These are phyloP conservation scores for Wallacemonas collosoma DNA, from an alignment of 208 protist species.

Conservation along the genomic window DNA sequence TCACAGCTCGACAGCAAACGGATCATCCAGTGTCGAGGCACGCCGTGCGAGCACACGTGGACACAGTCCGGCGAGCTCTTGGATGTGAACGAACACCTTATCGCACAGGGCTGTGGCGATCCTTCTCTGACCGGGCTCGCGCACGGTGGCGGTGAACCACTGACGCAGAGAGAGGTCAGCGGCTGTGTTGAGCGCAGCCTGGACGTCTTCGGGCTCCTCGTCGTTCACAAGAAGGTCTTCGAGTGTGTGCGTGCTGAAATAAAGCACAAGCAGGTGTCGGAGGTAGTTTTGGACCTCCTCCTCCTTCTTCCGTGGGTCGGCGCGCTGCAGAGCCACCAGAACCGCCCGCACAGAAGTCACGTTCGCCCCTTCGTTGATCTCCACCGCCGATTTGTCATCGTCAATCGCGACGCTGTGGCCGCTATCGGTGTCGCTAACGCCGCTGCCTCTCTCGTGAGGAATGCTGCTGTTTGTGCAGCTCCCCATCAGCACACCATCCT, in stretches of 20 bases:
- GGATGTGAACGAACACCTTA: conserved; percentile 27
- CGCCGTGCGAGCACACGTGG: conserved; percentile 39
- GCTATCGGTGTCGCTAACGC: background rate
- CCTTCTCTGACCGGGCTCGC: background rate
- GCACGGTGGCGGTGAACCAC: conserved; percentile 23
- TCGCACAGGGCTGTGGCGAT: conserved; percentile 29
- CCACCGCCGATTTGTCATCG: background rate
- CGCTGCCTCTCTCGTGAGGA: background rate
- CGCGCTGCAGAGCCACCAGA: conserved; percentile 31
- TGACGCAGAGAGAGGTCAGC: conserved; percentile 26
- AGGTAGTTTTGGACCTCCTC: conserved; percentile 45
- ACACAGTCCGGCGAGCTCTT: conserved; percentile 46
- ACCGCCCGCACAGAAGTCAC: conserved; percentile 38
- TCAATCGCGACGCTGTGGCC: too few species aligned
- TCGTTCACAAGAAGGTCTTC: conserved; percentile 27
- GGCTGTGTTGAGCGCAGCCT: conserved; percentile 19
- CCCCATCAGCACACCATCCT: conserved; percentile 21
- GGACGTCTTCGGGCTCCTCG: conserved; percentile 27
- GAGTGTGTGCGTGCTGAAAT: conserved; percentile 29
- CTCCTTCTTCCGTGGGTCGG: conserved; percentile 34
- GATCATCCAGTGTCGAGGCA: conserved; percentile 7
- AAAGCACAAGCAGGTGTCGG: conserved; percentile 46
- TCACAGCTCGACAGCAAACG: conserved; percentile 11
- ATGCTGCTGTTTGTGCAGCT: conserved; percentile 11
- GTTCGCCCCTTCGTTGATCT: background rate